Evolutionary conservation across 1,139 yeast genomes (phyloP).

Genomic region (Yamadazyma pseudoaaseri): DNA sequence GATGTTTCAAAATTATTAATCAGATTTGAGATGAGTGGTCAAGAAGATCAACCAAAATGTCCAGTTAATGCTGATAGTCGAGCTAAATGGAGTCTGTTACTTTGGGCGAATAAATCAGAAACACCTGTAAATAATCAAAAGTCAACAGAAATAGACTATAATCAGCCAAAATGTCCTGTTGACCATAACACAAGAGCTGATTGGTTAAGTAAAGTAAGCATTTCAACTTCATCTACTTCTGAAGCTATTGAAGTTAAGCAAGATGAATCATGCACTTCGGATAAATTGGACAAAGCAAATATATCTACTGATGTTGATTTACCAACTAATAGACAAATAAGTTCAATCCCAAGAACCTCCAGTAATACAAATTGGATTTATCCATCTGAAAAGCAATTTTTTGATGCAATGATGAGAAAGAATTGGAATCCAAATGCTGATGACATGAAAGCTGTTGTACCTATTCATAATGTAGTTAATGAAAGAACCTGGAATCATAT

Average conservation of each 20-base stretch:
- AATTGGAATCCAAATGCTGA: conserved; percentile 78
- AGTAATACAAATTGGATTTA: conserved; percentile 77
- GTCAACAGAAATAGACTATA: conserved; percentile 8
- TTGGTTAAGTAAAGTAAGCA: conserved; percentile 50
- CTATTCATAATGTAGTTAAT: conserved; percentile 91
- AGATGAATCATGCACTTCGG: conserved; percentile 50
- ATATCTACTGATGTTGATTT: conserved; percentile 28
- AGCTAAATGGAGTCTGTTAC: conserved; percentile 16
- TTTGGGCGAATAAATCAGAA: conserved; percentile 11
- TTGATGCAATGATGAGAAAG: conserved; percentile 89
- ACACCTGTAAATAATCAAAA: conserved; percentile 7
- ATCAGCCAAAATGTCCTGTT: conserved; percentile 60
- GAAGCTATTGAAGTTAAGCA: conserved; percentile 43
- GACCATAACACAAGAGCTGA: conserved; percentile 58
- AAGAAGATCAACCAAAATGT: conserved; percentile 16
- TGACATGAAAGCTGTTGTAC: conserved; percentile 90
- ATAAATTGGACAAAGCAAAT: conserved; percentile 21
- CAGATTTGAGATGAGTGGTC: conserved; percentile 6
- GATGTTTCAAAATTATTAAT: too few species aligned
- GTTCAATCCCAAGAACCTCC: conserved; percentile 82
- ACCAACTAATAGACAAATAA: conserved; percentile 70
- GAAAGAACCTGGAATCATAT: conserved; percentile 92
- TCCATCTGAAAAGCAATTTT: conserved; percentile 94
- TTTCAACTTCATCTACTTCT: conserved; percentile 25
- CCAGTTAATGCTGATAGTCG: conserved; percentile 24